Evolutionary conservation across 306 rosid species (phyloP).

Genomic region (Ceratonia siliqua): DNA sequence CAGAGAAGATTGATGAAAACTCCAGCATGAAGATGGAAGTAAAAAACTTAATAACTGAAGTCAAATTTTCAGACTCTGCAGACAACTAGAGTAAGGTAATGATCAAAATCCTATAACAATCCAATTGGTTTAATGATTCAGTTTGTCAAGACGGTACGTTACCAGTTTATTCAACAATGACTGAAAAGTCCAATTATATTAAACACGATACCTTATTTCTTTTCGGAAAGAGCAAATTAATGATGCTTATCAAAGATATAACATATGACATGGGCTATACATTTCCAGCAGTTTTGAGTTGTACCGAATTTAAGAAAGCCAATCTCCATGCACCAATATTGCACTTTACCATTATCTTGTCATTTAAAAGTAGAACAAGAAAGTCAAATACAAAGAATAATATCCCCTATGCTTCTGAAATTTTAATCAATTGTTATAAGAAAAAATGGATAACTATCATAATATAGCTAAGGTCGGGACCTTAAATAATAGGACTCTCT

Average conservation of each 20-base stretch:
- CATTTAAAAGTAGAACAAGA: conserved; percentile 25
- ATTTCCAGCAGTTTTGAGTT: not conserved
- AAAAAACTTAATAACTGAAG: not conserved
- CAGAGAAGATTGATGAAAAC: not conserved
- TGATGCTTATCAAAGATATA: not conserved
- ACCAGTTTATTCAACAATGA: not conserved
- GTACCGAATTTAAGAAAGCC: not conserved
- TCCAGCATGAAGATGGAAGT: not conserved
- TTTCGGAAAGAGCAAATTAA: not conserved
- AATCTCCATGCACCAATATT: not conserved
- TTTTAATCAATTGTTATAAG: too few species aligned
- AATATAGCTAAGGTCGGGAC: conserved; percentile 15
- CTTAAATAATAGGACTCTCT: conserved; percentile 15
- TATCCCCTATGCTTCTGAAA: not conserved
- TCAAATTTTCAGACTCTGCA: not conserved
- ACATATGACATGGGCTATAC: not conserved
- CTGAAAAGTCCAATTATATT: not conserved
- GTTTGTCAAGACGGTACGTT: not conserved
- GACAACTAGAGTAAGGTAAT: not conserved
- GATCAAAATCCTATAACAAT: conserved; percentile 1
- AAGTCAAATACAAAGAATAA: not conserved
- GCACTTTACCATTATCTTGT: not conserved
- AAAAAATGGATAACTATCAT: too few species aligned
- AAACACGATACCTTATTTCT: not conserved
- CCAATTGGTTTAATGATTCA: not conserved